These are phyloP conservation scores for Peltaster fructicola DNA, from an alignment of 2,329 filamentous ascomycete genomes.

Conservation along the genomic window DNA sequence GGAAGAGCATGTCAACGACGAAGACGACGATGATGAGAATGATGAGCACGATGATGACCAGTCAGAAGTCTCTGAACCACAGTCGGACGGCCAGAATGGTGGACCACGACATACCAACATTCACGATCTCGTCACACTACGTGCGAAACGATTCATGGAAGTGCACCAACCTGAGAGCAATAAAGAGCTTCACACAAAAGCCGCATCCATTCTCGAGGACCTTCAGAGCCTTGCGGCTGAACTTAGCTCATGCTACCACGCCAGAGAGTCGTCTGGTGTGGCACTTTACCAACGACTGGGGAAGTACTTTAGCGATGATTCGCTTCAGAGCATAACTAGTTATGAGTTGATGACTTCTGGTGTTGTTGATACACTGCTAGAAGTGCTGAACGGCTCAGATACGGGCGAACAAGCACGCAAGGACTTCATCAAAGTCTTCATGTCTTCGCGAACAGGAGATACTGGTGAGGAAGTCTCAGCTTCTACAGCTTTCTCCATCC, in stretches of 20 bases:
- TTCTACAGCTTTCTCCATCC: constrained; percentile 69
- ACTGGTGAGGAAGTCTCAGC: constrained; percentile 50
- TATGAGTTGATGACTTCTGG: constrained; percentile 84
- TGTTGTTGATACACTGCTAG: constrained; percentile 66
- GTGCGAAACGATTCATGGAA: constrained; percentile 70
- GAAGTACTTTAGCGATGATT: constrained; percentile 72
- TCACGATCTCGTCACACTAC: constrained; percentile 54
- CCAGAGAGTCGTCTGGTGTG: constrained; percentile 25
- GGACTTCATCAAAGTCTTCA: constrained; percentile 81
- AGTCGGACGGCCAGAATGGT: constrained; percentile 28
- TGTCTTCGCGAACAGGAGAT: constrained; percentile 52
- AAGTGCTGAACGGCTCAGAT: constrained; percentile 60
- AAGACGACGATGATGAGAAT: constrained; percentile 11
- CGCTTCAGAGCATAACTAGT: constrained; percentile 84
- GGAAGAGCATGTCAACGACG: constrained; percentile 25
- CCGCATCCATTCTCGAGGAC: constrained; percentile 53
- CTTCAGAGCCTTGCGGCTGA: constrained; percentile 55
- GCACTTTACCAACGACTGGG: constrained; percentile 60
- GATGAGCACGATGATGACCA: constrained; percentile 11
- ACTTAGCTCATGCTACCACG: constrained; percentile 53
- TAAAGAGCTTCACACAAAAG: constrained; percentile 60
- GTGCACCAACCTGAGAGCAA: constrained; percentile 63
- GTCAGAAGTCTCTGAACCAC: constrained; percentile 29
- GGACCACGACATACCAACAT: no score
- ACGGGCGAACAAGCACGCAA: constrained; percentile 47